A percentile compares a stretch with the other conserved stretches of the same genome.
Conservation (phyloP, 208 protist species). For the Wallacemonas sp. region DNA sequence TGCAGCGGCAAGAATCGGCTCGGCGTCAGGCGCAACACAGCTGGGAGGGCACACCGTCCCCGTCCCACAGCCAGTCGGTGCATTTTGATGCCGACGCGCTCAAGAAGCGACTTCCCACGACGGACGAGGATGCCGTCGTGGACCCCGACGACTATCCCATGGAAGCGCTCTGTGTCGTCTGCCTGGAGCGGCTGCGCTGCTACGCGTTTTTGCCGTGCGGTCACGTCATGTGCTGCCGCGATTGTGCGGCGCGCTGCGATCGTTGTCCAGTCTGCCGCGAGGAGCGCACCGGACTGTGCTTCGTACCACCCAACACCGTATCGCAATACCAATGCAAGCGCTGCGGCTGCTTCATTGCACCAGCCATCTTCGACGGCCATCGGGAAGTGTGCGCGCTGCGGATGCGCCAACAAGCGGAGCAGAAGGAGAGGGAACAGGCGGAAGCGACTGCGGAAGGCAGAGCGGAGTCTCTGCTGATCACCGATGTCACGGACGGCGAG, state of each 20-base stretch:
- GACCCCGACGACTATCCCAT: conserved; percentile 24
- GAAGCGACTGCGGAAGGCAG: not conserved
- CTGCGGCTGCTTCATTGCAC: conserved; percentile 61
- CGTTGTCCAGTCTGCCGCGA: conserved; percentile 78
- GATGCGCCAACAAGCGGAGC: conserved; percentile 17
- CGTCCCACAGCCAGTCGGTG: conserved; percentile 11
- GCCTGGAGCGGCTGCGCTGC: conserved; percentile 42
- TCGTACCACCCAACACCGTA: conserved; percentile 38
- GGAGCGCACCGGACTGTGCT: conserved; percentile 47
- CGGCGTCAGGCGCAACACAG: conserved; percentile 13
- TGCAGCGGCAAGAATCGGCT: conserved; percentile 22
- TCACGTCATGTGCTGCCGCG: conserved; percentile 69
- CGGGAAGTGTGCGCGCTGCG: conserved; percentile 77
- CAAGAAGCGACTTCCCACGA: not conserved
- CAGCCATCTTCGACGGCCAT: conserved; percentile 80
- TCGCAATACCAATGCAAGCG: conserved; percentile 71
- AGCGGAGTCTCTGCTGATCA: not conserved
- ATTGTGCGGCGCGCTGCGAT: conserved; percentile 54
- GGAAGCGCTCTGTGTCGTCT: conserved; percentile 78
- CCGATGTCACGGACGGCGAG: not conserved
- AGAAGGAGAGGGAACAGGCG: conserved; percentile 5
- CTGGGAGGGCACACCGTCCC: conserved; percentile 9
- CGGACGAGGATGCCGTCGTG: conserved; percentile 3
- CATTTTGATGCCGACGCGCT: conserved; percentile 10
- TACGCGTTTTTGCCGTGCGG: conserved; percentile 89